Evolutionary conservation across 164 flowering plant genomes (phyloP), one percentile per base, ranked within the genome.

Genomic region (Berberis thunbergii): DNA sequence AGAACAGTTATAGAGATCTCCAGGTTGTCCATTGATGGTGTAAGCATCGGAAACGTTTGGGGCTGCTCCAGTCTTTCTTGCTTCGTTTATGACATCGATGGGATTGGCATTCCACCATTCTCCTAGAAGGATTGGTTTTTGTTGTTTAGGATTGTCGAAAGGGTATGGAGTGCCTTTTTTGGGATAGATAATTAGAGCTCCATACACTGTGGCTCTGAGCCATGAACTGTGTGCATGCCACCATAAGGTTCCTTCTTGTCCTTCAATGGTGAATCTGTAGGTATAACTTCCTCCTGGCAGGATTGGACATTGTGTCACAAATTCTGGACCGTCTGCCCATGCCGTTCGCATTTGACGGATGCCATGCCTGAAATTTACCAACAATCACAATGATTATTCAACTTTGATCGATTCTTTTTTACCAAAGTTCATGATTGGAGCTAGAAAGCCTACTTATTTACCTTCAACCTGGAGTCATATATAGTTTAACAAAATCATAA

Each of bases 31-130:
- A 59, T 91, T 91, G 72, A 91, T 81, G 65, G 98, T 91, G 67
- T 73, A 91, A 1, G 98, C 98, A 73, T 91, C 84, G 3, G 98
- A 91, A 1, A 86, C 66, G 57, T 84, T 81, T 10, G 96, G 98
- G 60, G 94, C 81, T 11, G 75, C 94, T 56, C 98, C 98, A 3
- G 98, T 91, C 64, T 77, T 65, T 0, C 74, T 75, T 10, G 98
- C 89, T 57, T 82, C 57, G 48, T 79, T 79, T 26, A 85, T 67
- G 7, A 91, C 94, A 59, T 82, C 82, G 0, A 89, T 70, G 0
- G 98, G 98, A 57, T 91, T 81, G 26, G 80, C 83, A 59, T 91
- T 70, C 98, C 96, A 91, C 98, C 98, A 91, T 70, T 91, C 96
- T 9, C 96, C 96, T 1, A 92, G 86, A 68, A 92, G 70, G 62